phyloP scores from a whole-genome alignment of 306 rosid genomes.

The Cicer yamashitae region DNA sequence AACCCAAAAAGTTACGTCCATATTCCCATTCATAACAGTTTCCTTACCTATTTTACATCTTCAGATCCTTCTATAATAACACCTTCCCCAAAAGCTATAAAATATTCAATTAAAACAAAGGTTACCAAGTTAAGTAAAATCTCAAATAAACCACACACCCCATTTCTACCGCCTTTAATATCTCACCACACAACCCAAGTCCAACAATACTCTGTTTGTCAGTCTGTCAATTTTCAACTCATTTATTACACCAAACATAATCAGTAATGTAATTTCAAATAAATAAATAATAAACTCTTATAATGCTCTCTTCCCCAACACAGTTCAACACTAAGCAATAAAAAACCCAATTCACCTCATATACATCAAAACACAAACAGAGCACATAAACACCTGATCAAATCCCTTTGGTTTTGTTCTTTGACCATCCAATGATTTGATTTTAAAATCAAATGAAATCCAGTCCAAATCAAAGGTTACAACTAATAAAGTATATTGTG shows the following conservation, averaged over 20 bases:
- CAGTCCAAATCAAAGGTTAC: no score
- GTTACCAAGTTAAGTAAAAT: background rate
- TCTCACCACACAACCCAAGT: background rate
- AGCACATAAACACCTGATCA: background rate
- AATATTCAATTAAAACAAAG: background rate
- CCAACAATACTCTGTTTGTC: background rate
- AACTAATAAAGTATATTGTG: no score
- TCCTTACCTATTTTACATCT: background rate
- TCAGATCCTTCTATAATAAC: background rate
- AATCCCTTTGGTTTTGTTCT: no score
- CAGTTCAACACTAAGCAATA: background rate
- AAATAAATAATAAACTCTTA: background rate
- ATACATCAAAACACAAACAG: constrained; percentile 6
- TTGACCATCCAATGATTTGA: no score
- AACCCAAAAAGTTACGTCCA: background rate
- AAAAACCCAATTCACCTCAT: background rate
- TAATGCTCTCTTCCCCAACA: background rate
- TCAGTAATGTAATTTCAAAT: background rate
- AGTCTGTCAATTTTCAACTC: background rate
- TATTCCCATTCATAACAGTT: background rate
- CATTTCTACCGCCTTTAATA: background rate
- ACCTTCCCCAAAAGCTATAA: background rate
- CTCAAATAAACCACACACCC: background rate
- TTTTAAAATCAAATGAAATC: no score
- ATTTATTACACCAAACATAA: background rate